A percentile compares a stretch with the other conserved stretches of the same genome.
phyloP scores from a whole-genome alignment of 192 early-diverging fungal species.

The Haplosporangium gracile region DNA sequence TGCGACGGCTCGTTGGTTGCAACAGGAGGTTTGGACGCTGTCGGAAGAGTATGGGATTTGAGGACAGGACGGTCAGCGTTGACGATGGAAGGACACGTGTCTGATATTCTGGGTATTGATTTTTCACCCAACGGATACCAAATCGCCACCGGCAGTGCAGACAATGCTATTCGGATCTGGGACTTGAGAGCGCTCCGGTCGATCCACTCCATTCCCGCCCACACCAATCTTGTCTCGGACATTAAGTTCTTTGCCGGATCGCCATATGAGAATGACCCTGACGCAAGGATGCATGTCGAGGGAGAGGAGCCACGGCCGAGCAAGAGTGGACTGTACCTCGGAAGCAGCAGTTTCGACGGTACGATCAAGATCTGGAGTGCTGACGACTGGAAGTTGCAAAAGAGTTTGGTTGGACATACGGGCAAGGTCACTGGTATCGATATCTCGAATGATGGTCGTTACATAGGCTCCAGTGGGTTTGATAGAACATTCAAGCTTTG shows the following conservation, averaged over 20 bases:
- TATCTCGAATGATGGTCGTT: slow-evolving; percentile 83
- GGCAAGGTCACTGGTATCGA: slow-evolving; percentile 93
- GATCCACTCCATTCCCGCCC: slow-evolving; percentile 90
- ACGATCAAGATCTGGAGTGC: slow-evolving; percentile 93
- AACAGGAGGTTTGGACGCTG: slow-evolving; percentile 92
- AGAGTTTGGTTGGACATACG: slow-evolving; percentile 88
- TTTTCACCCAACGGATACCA: slow-evolving; percentile 96
- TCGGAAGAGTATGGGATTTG: slow-evolving; percentile 96
- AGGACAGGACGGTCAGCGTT: slow-evolving; percentile 91
- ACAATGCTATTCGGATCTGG: slow-evolving; percentile 94
- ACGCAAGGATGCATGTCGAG: slow-evolving; percentile 36
- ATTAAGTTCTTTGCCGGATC: slow-evolving; percentile 70
- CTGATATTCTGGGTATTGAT: slow-evolving; percentile 89
- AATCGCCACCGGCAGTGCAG: slow-evolving; percentile 91
- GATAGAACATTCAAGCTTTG: slow-evolving; percentile 98
- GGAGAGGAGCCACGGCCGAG: slow-evolving; percentile 41
- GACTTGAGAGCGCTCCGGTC: slow-evolving; percentile 86
- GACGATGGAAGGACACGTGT: slow-evolving; percentile 91
- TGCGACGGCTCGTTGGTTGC: slow-evolving; percentile 91
- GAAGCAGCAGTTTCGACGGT: slow-evolving; percentile 88
- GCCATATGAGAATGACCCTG: slow-evolving; percentile 28
- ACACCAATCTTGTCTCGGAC: slow-evolving; percentile 90
- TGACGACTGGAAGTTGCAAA: slow-evolving; percentile 94
- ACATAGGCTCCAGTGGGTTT: slow-evolving; percentile 87
- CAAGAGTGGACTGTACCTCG: slow-evolving; percentile 82